These are phyloP conservation scores for Pistacia atlantica DNA, from an alignment of 345 rosid genomes.

Conservation along the genomic window DNA sequence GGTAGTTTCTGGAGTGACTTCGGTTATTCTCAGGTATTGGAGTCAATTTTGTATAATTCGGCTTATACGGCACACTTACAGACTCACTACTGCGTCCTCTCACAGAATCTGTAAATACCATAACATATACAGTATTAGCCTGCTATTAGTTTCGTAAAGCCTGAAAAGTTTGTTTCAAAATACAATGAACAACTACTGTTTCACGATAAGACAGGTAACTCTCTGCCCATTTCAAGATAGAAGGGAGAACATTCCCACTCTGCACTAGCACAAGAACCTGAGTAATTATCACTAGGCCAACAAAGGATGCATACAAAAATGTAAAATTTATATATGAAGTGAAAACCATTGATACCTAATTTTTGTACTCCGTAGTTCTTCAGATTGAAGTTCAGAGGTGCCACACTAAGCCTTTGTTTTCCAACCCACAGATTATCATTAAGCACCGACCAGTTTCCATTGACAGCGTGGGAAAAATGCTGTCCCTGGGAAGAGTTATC, in stretches of 20 bases:
- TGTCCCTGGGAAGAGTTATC: constrained; percentile 38
- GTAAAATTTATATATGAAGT: neutral
- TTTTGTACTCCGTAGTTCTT: constrained; percentile 30
- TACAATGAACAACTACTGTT: neutral
- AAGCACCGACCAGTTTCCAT: constrained; percentile 37
- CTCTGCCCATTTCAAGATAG: constrained; percentile 6
- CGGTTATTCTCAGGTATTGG: constrained; percentile 30
- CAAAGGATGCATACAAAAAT: neutral
- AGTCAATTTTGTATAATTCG: constrained; percentile 24
- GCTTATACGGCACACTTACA: constrained; percentile 19
- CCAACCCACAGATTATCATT: constrained; percentile 38
- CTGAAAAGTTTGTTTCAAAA: neutral
- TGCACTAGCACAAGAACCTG: neutral
- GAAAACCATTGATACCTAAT: constrained; percentile 32
- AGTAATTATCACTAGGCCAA: neutral
- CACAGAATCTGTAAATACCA: constrained; percentile 30
- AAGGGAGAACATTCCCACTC: neutral
- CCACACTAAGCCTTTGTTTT: constrained; percentile 30
- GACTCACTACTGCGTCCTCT: constrained; percentile 29
- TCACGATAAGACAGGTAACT: neutral
- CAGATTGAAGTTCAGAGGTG: constrained; percentile 29
- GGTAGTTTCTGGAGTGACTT: constrained; percentile 25
- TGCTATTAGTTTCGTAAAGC: neutral
- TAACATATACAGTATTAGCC: constrained; percentile 9
- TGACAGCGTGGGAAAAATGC: constrained; percentile 28